Evolutionary conservation across 371 early-diverging fungal genomes (phyloP).

Genomic region (Lichtheimia ornata): DNA sequence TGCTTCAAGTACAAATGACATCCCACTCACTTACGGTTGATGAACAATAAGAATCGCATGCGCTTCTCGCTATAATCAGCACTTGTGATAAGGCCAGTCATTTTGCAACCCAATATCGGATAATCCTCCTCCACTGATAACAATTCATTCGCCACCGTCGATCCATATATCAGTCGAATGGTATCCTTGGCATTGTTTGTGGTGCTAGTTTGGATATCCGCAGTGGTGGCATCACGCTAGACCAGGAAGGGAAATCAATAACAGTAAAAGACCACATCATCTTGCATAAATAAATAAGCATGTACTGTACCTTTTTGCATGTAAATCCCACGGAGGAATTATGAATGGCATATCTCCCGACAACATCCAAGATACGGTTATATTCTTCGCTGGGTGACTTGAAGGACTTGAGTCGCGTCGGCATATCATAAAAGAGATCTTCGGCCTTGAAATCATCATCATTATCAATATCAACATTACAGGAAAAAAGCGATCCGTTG

Average conservation of each 20-base stretch:
- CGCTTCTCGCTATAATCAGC: conserved; percentile 83
- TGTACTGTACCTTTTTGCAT: conserved; percentile 83
- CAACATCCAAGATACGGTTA: conserved; percentile 82
- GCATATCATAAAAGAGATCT: conserved; percentile 91
- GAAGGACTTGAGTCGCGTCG: conserved; percentile 80
- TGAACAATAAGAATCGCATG: conserved; percentile 85
- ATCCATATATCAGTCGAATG: conserved; percentile 83
- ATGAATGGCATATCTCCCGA: conserved; percentile 89
- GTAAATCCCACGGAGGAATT: conserved; percentile 80
- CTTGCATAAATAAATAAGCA: background rate
- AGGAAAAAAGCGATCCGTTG: background rate
- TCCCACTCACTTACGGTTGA: conserved; percentile 74
- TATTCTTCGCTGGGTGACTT: conserved; percentile 87
- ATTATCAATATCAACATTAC: background rate
- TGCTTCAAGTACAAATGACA: background rate
- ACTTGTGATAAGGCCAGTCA: conserved; percentile 77
- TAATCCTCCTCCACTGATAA: conserved; percentile 52
- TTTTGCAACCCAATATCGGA: conserved; percentile 50
- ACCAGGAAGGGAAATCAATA: too few species aligned
- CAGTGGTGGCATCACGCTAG: conserved; percentile 62
- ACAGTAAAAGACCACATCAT: too few species aligned
- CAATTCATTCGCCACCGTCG: conserved; percentile 72
- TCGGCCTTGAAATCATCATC: conserved; percentile 61
- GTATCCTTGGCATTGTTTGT: conserved; percentile 65
- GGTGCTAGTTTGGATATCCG: conserved; percentile 77